Percentiles rank a stretch among this genome's conserved stretches.
Conservation (phyloP, 2,329 filamentous ascomycete genomes). For the Aaosphaeria arxii region DNA sequence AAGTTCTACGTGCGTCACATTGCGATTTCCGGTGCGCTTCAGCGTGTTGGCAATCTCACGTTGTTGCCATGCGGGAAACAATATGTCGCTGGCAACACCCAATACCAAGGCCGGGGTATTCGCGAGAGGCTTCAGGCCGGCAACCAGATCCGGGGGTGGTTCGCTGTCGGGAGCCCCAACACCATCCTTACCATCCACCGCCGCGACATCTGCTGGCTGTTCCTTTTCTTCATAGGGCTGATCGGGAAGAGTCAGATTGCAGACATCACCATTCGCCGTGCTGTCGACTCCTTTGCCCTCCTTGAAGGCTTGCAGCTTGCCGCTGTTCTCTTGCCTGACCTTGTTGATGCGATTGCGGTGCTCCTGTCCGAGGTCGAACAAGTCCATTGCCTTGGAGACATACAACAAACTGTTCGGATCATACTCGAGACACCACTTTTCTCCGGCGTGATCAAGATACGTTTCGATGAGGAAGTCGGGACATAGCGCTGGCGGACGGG, state of each 20-base stretch:
- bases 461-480: slow-evolving; percentile 98
- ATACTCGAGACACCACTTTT: slow-evolving; percentile 97
- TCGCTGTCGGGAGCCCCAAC: slow-evolving; percentile 38
- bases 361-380: slow-evolving; percentile 82
- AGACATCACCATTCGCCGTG: slow-evolving; percentile 47
- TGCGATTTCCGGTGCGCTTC: slow-evolving; percentile 70
- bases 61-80: slow-evolving; percentile 98
- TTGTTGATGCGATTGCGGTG: slow-evolving; percentile 63
- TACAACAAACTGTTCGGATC: slow-evolving; percentile 95
- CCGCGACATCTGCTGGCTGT: slow-evolving; percentile 34
- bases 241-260: slow-evolving; percentile 79
- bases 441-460: slow-evolving; percentile 94
- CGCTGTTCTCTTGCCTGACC: slow-evolving; percentile 61
- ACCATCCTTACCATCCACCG: slow-evolving; percentile 5
- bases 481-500: slow-evolving; percentile 86
- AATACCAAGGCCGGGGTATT: slow-evolving; percentile 83
- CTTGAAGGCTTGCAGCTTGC: slow-evolving; percentile 52
- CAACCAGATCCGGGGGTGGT: slow-evolving; percentile 76
- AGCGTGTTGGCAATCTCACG: slow-evolving; percentile 86
- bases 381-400: slow-evolving; percentile 97
- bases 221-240: slow-evolving; percentile 83
- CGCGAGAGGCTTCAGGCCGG: slow-evolving; percentile 67
- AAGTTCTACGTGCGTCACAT: slow-evolving; percentile 83
- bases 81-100: slow-evolving; percentile 90
- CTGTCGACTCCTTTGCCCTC: slow-evolving; percentile 24